A percentile compares a stretch with the other conserved stretches of the same genome.
These are phyloP conservation scores for Arthrocladium fulminans DNA, from an alignment of 2,329 filamentous ascomycete genomes.

Conservation along the genomic window DNA sequence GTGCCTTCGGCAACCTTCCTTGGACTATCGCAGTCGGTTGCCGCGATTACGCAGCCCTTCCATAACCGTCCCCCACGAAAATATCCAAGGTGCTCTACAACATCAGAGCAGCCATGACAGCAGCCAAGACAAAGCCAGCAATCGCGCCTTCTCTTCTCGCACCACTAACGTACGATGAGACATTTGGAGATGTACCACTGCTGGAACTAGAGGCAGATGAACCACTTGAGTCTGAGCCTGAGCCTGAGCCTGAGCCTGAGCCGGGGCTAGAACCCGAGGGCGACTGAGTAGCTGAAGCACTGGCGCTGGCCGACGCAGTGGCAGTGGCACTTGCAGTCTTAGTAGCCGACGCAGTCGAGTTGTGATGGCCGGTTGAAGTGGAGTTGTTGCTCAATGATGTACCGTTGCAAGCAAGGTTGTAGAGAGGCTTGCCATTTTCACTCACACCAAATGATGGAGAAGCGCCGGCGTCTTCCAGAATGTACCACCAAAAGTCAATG, in stretches of 20 bases:
- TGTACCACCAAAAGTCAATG: constrained; percentile 38
- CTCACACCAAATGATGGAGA: constrained; percentile 32
- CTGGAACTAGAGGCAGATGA: not conserved
- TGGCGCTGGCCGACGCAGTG: constrained; percentile 3
- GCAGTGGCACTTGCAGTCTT: constrained; percentile 3
- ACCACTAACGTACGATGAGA: constrained; percentile 11
- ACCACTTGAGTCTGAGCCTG: not conserved
- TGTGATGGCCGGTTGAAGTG: not conserved
- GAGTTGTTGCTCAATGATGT: constrained; percentile 6
- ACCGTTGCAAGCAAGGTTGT: constrained; percentile 30
- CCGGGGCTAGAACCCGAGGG: constrained; percentile 4
- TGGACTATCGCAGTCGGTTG: too few relatives aligned
- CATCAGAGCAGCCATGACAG: constrained; percentile 10
- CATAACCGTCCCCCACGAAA: too few relatives aligned
- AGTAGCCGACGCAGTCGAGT: not conserved
- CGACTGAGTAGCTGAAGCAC: not conserved
- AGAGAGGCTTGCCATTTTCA: constrained; percentile 29
- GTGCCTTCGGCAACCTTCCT: too few relatives aligned
- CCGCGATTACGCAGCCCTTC: too few relatives aligned
- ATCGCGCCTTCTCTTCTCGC: constrained; percentile 13
- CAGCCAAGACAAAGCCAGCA: constrained; percentile 9
- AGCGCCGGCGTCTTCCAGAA: constrained; percentile 29
- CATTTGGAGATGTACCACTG: not conserved
- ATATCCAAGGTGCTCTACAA: constrained; percentile 7
- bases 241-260: constrained; percentile 6